Evolutionary conservation across 2,329 filamentous ascomycete species (phyloP).

Genomic region (Blumeriella jaapii): DNA sequence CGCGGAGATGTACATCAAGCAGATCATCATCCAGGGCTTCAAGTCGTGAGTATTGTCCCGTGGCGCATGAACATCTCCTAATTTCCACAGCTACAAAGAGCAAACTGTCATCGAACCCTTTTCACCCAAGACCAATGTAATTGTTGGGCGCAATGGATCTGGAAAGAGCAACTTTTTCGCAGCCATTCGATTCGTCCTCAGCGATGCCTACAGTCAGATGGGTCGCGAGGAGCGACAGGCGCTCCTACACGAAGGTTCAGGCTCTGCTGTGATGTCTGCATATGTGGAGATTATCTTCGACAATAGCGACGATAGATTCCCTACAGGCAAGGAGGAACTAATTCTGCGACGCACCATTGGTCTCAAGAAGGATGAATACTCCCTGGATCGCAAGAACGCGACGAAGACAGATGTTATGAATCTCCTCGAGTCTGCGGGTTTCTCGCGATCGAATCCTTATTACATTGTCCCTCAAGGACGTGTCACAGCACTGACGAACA

Average conservation of each 20-base stretch:
- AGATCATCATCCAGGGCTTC: conserved; percentile 99
- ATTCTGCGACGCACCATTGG: conserved; percentile 89
- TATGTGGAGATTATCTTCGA: conserved; percentile 99
- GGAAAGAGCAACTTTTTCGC: conserved; percentile 99
- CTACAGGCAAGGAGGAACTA: conserved; percentile 82
- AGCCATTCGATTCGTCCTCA: conserved; percentile 94
- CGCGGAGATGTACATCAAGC: conserved; percentile 86
- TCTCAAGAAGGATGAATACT: conserved; percentile 97
- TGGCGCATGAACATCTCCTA: conserved; percentile 8
- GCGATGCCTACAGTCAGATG: conserved; percentile 95
- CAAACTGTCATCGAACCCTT: conserved; percentile 98
- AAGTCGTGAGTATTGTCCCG: conserved; percentile 58
- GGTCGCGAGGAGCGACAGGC: conserved; percentile 91
- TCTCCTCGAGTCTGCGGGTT: conserved; percentile 87
- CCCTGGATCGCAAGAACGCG: conserved; percentile 90
- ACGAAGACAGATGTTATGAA: conserved; percentile 93
- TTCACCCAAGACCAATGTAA: conserved; percentile 93
- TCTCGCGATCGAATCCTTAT: conserved; percentile 95
- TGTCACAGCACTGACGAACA: conserved; percentile 91
- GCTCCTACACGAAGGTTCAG: conserved; percentile 93
- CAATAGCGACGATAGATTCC: conserved; percentile 91
- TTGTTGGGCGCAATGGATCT: conserved; percentile 97
- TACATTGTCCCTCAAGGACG: conserved; percentile 98
- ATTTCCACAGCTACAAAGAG: conserved; percentile 76
- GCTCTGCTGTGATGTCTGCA: conserved; percentile 97